Base-by-base conservation (phyloP, 2,329 filamentous ascomycete genomes). In the Ambrosiella cleistominuta region DNA sequence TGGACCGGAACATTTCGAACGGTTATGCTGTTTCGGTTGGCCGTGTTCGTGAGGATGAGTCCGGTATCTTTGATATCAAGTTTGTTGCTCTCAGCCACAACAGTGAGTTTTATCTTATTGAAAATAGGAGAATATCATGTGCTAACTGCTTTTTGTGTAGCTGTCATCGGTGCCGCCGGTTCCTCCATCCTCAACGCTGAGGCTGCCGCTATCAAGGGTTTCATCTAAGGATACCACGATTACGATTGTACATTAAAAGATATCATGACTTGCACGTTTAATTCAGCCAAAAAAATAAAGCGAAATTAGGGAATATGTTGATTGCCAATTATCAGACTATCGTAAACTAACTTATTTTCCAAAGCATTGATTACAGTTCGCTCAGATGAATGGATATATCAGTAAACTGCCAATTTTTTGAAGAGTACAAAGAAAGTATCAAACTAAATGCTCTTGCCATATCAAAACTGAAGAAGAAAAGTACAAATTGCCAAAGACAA, bases 151-250 rank as follows among this genome's bases (percentile, higher is more conserved):
- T 12, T n/a, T 9, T 27, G 27, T 27, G 27, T 58, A 81, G 83
- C 91, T 62, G 86, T 98, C 58, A 91, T 98, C 68, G 91, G 91
- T 63, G 93, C 93, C 38, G 90, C 91, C n/a, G 93, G 93, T 9
- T 94, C 88, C 1, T 95, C 88, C 38, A 95, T 97, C 71, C 71
- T 97, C 65, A 97, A 97, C 66, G 89, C 90, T 36, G 91, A 96
- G 70, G 88, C 89, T 36, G 88, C 89, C 27, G 83, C 95, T 9
- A 79, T 96, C 63, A 94, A 95, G 75, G 91, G 90, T 4, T 88
- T 84, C 66, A 76, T 90, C 62, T 89, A 75, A 69, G 56, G 15
- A 27, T 27, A 27, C 27, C 4, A 5, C 27, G 27, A 40, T 13
- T 51, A 27, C 38, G 12, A 40, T 54, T 54, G 38, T 42, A 35